These are phyloP conservation scores for Aspergillus candidus DNA, from an alignment of 2,329 filamentous ascomycete species.

Conservation along the genomic window DNA sequence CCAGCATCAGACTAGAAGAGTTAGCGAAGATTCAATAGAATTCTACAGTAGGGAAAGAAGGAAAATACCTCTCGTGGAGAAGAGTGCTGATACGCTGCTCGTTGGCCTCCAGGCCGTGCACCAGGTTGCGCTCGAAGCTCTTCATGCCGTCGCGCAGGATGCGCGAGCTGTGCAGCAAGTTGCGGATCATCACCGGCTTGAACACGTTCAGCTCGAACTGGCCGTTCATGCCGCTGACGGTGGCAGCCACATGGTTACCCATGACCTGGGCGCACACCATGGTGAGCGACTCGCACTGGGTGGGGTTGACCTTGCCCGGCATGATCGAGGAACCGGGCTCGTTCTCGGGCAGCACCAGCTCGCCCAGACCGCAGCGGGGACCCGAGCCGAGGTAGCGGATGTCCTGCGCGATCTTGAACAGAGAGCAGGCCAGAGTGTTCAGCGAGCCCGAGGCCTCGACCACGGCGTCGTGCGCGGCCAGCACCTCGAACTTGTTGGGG, in stretches of 20 bases:
- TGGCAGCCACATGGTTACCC: constrained; percentile 90
- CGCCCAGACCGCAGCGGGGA: constrained; percentile 89
- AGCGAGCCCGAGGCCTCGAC: constrained; percentile 90
- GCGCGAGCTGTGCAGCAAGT: constrained; percentile 85
- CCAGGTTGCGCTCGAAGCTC: constrained; percentile 90
- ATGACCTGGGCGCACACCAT: constrained; percentile 98
- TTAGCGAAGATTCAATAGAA: too few species aligned
- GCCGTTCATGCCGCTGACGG: constrained; percentile 91
- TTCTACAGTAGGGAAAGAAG: too few species aligned
- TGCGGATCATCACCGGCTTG: constrained; percentile 94
- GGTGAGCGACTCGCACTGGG: constrained; percentile 93
- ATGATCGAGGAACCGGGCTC: constrained; percentile 98
- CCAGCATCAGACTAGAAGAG: constrained; percentile 75
- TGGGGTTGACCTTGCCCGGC: constrained; percentile 99
- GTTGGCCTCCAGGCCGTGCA: constrained; percentile 82
- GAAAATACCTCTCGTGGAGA: constrained; percentile 81
- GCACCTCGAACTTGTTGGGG: constrained; percentile 97
- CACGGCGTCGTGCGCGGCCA: constrained; percentile 91
- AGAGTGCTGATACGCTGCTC: constrained; percentile 85
- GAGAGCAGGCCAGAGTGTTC: constrained; percentile 83
- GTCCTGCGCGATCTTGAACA: constrained; percentile 98
- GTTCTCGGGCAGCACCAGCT: constrained; percentile 91
- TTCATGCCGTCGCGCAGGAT: constrained; percentile 88
- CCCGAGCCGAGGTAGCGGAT: constrained; percentile 95
- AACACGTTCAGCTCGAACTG: constrained; percentile 99